Evolutionary conservation across 1,284 basidiomycete species (phyloP), one percentile per base, ranked within the genome.

Genomic region (Wolfiporia cocos): DNA sequence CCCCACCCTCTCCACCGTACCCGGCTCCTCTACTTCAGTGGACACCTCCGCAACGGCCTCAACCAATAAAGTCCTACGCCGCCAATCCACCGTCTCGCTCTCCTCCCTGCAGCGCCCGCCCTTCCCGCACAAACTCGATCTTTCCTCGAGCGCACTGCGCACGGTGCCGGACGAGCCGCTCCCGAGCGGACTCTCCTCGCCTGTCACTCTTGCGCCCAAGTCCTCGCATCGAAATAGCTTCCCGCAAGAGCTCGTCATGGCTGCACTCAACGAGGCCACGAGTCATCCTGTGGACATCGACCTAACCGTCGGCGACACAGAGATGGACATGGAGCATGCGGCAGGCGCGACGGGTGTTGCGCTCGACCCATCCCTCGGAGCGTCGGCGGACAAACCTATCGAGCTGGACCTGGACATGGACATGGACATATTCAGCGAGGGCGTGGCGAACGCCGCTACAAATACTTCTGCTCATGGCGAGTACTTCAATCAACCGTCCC

Each of bases 361-460:
- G 24, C 12, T 66, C 38, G 57, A 64, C 43, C 46, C 67, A 39
- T 42, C 63, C 15, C 54, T 76, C 18, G 81, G 85, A 6, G 78
- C 63, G 53, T 82, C 81, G 4, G 83, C 76, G 0, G 85, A 88
- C 57, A 84, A 85, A 54, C 85, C 86, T 11, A 88, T 88, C 44
- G 86, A 87, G 55, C 69, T 88, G 11, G 85, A 88, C 56, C 53
- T 87, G 35, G 84, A 86, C 42, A 77, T 86, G 60, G 80, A 84
- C 43, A 76, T 83, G 43, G 76, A 80, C 32, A 49, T 64, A 39
- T 64, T 64, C 40, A 7, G 14, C 26, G 53, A 33, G 18, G 34
- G 39, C 18, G 23, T 23, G n/a, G 34, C 40, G 12, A 28, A 39
- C 22, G 28, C 21, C 2, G 33, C 19, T 10, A 23, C 26, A 31